These are phyloP conservation scores for Gymnopus androsaceus DNA, from an alignment of 1,284 basidiomycete species.

Conservation along the genomic window DNA sequence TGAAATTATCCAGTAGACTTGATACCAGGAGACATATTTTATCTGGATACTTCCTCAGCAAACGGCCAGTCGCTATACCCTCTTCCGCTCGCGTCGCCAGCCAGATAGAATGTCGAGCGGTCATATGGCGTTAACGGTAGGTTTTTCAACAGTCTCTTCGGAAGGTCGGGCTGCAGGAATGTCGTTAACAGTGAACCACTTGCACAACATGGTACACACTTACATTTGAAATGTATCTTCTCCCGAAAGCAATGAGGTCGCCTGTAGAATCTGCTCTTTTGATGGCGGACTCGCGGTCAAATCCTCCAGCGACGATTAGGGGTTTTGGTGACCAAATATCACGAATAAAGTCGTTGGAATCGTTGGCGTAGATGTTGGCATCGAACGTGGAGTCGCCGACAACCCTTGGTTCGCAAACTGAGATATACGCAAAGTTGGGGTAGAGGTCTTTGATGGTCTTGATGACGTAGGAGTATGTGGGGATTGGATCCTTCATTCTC, in stretches of 20 bases:
- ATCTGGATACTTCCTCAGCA: background rate
- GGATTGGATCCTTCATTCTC: slow-evolving; percentile 38
- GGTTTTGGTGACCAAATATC: slow-evolving; percentile 23
- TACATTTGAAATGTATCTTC: slow-evolving; percentile 23
- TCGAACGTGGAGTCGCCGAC: background rate
- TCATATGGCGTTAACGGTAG: slow-evolving; percentile 27
- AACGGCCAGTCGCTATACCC: slow-evolving; percentile 40
- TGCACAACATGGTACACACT: slow-evolving; percentile 14
- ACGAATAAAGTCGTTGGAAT: slow-evolving; percentile 34
- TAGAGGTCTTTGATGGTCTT: slow-evolving; percentile 25
- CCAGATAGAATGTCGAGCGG: slow-evolving; percentile 28
- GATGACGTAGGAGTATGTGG: slow-evolving; percentile 33
- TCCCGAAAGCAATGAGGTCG: slow-evolving; percentile 48
- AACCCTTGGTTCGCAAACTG: slow-evolving; percentile 41
- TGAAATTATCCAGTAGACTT: too few species aligned
- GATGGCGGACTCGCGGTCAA: slow-evolving; percentile 35
- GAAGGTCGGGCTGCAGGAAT: background rate
- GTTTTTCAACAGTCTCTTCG: slow-evolving; percentile 15
- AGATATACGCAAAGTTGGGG: slow-evolving; percentile 48
- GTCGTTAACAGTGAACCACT: slow-evolving; percentile 4
- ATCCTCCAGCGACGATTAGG: slow-evolving; percentile 18
- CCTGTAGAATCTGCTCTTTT: slow-evolving; percentile 33
- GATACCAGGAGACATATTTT: too few species aligned
- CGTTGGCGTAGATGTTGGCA: slow-evolving; percentile 22
- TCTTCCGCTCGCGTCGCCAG: slow-evolving; percentile 20